phyloP scores from a whole-genome alignment of 768 basidiomycete genomes.

The Agaricus subrufescens region DNA sequence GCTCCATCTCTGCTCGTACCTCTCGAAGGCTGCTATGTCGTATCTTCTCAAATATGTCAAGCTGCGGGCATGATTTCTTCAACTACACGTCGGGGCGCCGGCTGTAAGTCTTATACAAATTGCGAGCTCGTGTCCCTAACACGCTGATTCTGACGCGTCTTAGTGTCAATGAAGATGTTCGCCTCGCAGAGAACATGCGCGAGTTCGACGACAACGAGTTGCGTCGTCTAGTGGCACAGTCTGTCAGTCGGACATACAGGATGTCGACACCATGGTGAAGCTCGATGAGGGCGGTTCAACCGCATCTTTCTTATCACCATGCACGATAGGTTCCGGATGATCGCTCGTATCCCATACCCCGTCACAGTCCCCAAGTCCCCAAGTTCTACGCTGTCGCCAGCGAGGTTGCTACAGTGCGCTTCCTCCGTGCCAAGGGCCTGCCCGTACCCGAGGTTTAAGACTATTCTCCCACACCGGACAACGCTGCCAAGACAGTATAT shows the following conservation, averaged over 20 bases:
- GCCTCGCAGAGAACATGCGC: slow-evolving; percentile 38
- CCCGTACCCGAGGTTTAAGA: slow-evolving; percentile 37
- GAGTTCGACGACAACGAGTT: slow-evolving; percentile 35
- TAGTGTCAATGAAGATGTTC: slow-evolving; percentile 40
- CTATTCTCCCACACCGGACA: slow-evolving; percentile 36
- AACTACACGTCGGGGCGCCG: slow-evolving; percentile 38
- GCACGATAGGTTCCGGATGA: slow-evolving; percentile 28
- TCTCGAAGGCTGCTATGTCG: slow-evolving; percentile 23
- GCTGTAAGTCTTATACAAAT: slow-evolving; percentile 33
- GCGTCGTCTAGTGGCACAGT: slow-evolving; percentile 40
- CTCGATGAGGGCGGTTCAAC: slow-evolving; percentile 43
- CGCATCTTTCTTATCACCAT: slow-evolving; percentile 35
- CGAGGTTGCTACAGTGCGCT: slow-evolving; percentile 42
- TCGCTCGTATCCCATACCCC: slow-evolving; percentile 39
- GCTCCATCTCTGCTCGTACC: slow-evolving; percentile 20
- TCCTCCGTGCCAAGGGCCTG: slow-evolving; percentile 31
- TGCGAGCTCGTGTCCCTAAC: slow-evolving; percentile 23
- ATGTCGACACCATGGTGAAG: slow-evolving; percentile 33
- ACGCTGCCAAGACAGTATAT: slow-evolving; percentile 40
- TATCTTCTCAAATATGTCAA: slow-evolving; percentile 24
- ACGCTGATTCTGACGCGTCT: slow-evolving; percentile 15
- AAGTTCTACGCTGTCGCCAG: slow-evolving; percentile 34
- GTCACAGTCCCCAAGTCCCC: slow-evolving; percentile 22
- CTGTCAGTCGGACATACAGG: slow-evolving; percentile 29
- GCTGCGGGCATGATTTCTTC: slow-evolving; percentile 30